A percentile compares a stretch with the other conserved stretches of the same genome.
Conservation (phyloP, 257 asterid species). For the Phtheirospermum japonicum region DNA sequence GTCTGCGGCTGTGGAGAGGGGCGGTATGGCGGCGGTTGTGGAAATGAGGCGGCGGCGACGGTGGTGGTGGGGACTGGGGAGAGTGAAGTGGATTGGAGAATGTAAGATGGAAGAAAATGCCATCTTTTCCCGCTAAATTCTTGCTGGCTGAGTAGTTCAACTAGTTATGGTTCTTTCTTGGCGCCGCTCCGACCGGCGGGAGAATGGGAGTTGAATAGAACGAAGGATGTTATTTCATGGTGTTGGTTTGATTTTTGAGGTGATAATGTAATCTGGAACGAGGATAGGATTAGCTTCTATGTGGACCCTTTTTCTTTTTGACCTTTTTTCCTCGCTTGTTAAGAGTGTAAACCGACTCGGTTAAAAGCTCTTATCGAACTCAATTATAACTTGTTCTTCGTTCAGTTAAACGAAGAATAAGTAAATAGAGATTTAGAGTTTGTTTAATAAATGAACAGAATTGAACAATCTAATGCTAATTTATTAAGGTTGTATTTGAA, state of each 20-base stretch:
- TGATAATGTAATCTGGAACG: slow-evolving; percentile 44
- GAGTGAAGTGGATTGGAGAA: slow-evolving; percentile 43
- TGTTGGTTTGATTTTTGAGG: slow-evolving; percentile 25
- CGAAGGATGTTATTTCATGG: background rate
- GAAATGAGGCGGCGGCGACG: slow-evolving; percentile 33
- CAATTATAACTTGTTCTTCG: too few relatives aligned
- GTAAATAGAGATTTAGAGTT: too few relatives aligned
- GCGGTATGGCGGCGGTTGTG: slow-evolving; percentile 33
- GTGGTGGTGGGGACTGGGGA: slow-evolving; percentile 33
- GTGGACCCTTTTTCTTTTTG: too few relatives aligned
- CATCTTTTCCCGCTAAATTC: slow-evolving; percentile 32
- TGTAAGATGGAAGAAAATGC: slow-evolving; percentile 48
- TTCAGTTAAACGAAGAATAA: too few relatives aligned
- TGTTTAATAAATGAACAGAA: too few relatives aligned
- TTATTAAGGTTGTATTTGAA: too few relatives aligned
- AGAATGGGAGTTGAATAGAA: slow-evolving; percentile 19
- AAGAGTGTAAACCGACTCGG: too few relatives aligned
- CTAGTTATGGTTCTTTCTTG: background rate
- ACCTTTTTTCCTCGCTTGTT: too few relatives aligned
- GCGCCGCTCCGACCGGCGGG: slow-evolving; percentile 29
- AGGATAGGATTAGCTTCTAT: slow-evolving; percentile 24
- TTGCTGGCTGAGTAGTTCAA: background rate
- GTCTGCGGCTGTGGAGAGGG: slow-evolving; percentile 55
- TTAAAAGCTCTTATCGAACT: too few relatives aligned
- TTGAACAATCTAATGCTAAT: too few relatives aligned